A percentile compares a stretch with the other conserved stretches of the same genome.
These are phyloP conservation scores for Wickerhamiella occidentalis DNA, from an alignment of 805 yeast genomes.

Conservation along the genomic window DNA sequence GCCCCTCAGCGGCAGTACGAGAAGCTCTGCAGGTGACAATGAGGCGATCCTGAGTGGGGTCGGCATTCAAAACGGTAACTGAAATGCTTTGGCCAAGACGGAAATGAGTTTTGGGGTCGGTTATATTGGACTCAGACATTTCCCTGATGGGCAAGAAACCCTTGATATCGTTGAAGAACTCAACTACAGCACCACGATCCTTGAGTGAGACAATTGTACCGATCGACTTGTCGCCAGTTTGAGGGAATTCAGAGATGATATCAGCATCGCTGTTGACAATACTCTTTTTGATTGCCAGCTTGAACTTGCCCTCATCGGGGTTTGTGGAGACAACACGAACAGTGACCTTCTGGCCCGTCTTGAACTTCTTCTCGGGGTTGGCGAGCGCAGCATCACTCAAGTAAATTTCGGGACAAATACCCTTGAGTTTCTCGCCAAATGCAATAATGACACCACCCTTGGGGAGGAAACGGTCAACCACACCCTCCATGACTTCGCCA, in stretches of 20 bases:
- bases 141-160: conserved; percentile 82
- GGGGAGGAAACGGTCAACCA: conserved; percentile 44
- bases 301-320: conserved; percentile 35
- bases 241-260: conserved; percentile 35
- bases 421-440: conserved; percentile 50
- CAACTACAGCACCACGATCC: conserved; percentile 67
- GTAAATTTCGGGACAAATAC: conserved; percentile 59
- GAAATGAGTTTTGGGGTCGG: conserved; percentile 63
- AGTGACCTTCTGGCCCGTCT: conserved; percentile 67
- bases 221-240: conserved; percentile 39
- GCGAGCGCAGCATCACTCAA: conserved; percentile 73
- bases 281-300: conserved; percentile 71
- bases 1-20: background rate
- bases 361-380: conserved; percentile 87
- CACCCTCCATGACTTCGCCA: conserved; percentile 54
- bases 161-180: conserved; percentile 65
- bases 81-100: conserved; percentile 72
- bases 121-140: conserved; percentile 78
- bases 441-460: conserved; percentile 58
- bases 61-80: conserved; percentile 52
- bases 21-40: conserved; percentile 53
- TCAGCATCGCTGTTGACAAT: conserved; percentile 44
- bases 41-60: conserved; percentile 42
- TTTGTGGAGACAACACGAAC: conserved; percentile 33
- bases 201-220: conserved; percentile 66